phyloP scores from a whole-genome alignment of 805 yeast genomes.

The Candida wancherniae region DNA sequence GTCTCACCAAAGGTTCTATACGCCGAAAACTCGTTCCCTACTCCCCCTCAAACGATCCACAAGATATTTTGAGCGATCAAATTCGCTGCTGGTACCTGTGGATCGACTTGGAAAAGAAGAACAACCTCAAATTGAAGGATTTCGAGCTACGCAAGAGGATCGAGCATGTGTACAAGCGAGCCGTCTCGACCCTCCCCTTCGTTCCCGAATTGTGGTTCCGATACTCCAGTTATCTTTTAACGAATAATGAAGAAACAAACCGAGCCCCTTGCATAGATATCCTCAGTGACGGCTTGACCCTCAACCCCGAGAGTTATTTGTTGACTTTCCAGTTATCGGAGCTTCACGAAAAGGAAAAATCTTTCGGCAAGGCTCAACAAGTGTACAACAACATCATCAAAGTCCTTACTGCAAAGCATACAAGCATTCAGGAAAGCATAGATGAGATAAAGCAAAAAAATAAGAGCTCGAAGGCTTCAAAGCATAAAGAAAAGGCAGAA shows the following conservation, averaged over 20 bases:
- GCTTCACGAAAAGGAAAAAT: constrained; percentile 55
- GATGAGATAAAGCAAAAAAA: constrained; percentile 16
- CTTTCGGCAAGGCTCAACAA: constrained; percentile 45
- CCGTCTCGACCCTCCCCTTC: constrained; percentile 56
- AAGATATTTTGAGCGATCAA: constrained; percentile 33
- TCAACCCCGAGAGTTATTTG: constrained; percentile 68
- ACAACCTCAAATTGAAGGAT: constrained; percentile 58
- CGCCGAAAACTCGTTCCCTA: constrained; percentile 35
- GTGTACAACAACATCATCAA: constrained; percentile 49
- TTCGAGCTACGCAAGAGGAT: constrained; percentile 49
- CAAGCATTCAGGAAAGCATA: constrained; percentile 19
- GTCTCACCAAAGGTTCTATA: constrained; percentile 47
- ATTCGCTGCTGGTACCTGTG: constrained; percentile 61
- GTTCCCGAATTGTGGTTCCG: constrained; percentile 78
- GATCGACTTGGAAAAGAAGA: constrained; percentile 74
- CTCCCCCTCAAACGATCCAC: constrained; percentile 18
- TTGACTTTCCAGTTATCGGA: constrained; percentile 67
- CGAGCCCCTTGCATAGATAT: constrained; percentile 41
- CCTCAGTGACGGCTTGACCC: constrained; percentile 48
- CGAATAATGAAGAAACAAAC: constrained; percentile 34
- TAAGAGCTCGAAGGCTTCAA: constrained; percentile 5
- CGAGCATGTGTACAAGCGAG: constrained; percentile 66
- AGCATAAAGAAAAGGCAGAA: constrained; percentile 4
- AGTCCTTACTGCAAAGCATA: constrained; percentile 37
- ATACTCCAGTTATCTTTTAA: constrained; percentile 37